phyloP scores from a whole-genome alignment of 495 filamentous ascomycete genomes.

The Neurospora tetrasperma region DNA sequence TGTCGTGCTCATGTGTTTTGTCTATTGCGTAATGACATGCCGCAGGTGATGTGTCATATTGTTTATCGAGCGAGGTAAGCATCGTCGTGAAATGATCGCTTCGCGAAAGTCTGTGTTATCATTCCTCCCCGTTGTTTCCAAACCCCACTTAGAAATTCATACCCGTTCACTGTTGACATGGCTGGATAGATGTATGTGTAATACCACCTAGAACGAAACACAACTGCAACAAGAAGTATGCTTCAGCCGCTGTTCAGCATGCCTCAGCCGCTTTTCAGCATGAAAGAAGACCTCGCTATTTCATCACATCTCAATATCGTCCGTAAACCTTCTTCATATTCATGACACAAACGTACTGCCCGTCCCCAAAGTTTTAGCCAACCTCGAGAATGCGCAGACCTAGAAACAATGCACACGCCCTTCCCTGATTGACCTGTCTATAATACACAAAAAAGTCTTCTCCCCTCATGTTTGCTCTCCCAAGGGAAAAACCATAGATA shows the following conservation, averaged over 20 bases:
- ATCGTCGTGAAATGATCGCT: neutral
- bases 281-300: neutral
- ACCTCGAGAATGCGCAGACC: neutral
- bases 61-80: neutral
- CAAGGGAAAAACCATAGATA: neutral
- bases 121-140: neutral
- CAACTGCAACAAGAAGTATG: neutral
- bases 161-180: neutral
- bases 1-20: too few relatives aligned
- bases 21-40: neutral
- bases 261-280: neutral
- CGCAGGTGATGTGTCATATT: neutral
- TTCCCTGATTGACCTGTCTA: constrained; percentile 9
- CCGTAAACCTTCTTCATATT: neutral
- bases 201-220: neutral
- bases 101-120: neutral
- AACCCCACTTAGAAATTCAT: neutral
- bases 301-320: neutral
- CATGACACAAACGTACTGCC: neutral
- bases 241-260: too few relatives aligned
- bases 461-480: neutral
- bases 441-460: constrained; percentile 12
- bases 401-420: neutral
- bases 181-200: neutral
- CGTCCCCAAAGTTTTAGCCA: neutral